A percentile compares a stretch with the other conserved stretches of the same genome.
Evolutionary conservation across 371 early-diverging fungal genomes (phyloP).

Genomic region (Amoeboaphelidium occidentale): DNA sequence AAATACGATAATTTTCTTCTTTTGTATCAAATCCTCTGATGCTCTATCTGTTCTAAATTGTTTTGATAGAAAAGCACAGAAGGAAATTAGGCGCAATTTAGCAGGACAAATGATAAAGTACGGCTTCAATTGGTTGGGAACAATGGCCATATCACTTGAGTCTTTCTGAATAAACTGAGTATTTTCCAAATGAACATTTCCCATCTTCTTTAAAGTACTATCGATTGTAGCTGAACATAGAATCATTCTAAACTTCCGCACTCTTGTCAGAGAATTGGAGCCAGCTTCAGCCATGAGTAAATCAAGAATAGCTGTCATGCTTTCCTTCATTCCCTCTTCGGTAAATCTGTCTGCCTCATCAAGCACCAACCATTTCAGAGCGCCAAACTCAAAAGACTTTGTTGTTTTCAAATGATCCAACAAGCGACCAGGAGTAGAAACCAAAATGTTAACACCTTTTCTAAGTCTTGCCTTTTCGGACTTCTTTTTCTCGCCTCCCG

Average conservation of each 20-base stretch:
- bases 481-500: conserved; percentile 4
- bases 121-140: conserved; percentile 61
- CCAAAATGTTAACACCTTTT: conserved; percentile 11
- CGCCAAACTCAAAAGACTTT: conserved; percentile 4
- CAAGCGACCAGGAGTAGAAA: conserved; percentile 19
- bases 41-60: conserved; percentile 9
- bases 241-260: neutral
- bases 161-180: neutral
- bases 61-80: conserved; percentile 37
- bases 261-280: neutral
- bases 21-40: conserved; percentile 11
- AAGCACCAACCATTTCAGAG: conserved; percentile 6
- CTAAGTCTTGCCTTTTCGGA: conserved; percentile 6
- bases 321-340: conserved; percentile 9
- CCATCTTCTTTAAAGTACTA: neutral
- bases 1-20: conserved; percentile 48
- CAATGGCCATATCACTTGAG: neutral
- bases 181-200: neutral
- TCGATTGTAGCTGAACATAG: conserved; percentile 1
- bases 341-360: conserved; percentile 20
- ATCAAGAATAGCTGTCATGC: no score
- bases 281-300: conserved; percentile 4
- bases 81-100: conserved; percentile 66
- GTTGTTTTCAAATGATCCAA: conserved; percentile 12
- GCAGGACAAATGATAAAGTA: conserved; percentile 54